Evolutionary conservation across 192 early-diverging fungal genomes (phyloP).

Genomic region (Coemansia sp.): DNA sequence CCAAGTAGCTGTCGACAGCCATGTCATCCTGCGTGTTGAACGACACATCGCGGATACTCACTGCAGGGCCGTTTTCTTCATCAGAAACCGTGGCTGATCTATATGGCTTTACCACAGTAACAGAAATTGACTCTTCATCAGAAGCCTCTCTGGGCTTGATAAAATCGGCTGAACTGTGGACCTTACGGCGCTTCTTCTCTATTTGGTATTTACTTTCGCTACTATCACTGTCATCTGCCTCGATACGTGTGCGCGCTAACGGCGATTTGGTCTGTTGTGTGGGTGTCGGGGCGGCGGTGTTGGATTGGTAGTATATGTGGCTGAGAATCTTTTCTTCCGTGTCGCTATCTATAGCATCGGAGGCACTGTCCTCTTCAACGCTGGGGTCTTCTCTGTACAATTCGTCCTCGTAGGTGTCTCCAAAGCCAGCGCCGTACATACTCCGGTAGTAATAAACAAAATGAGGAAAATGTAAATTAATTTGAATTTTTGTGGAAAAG

Average conservation of each 20-base stretch:
- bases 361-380: slow-evolving; percentile 15
- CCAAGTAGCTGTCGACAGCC: slow-evolving; percentile 35
- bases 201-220: slow-evolving; percentile 50
- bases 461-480: slow-evolving; percentile 9
- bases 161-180: neutral
- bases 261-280: neutral
- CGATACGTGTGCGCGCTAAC: neutral
- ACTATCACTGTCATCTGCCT: slow-evolving; percentile 11
- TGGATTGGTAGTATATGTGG: slow-evolving; percentile 49
- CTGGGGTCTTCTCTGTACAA: neutral
- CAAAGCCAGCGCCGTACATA: slow-evolving; percentile 15
- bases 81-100: slow-evolving; percentile 31
- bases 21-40: slow-evolving; percentile 39
- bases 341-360: slow-evolving; percentile 51
- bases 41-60: slow-evolving; percentile 8
- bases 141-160: slow-evolving; percentile 7
- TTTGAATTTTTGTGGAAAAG: slow-evolving; percentile 4
- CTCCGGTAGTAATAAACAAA: neutral
- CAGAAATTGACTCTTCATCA: slow-evolving; percentile 19
- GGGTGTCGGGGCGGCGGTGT: neutral
- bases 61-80: slow-evolving; percentile 6
- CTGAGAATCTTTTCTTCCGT: slow-evolving; percentile 50
- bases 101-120: slow-evolving; percentile 32
- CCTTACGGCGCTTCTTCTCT: slow-evolving; percentile 10
- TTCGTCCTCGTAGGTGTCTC: slow-evolving; percentile 8